Conservation (phyloP, 371 early-diverging fungal genomes). For the Lichtheimia corymbifera region DNA sequence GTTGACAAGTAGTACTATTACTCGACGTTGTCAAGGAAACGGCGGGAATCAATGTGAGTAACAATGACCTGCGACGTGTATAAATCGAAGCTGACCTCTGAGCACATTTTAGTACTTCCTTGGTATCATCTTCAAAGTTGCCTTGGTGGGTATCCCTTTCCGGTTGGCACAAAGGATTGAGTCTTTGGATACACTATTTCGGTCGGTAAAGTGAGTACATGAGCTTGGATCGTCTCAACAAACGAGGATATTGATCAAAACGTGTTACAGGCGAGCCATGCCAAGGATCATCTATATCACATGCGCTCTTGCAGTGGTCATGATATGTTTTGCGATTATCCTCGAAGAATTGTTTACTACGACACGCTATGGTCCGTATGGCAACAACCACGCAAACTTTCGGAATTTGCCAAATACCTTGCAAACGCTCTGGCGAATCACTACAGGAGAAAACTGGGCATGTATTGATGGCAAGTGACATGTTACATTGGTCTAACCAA, state of each 20-base stretch:
- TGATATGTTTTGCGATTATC: conserved; percentile 48
- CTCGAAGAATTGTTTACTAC: conserved; percentile 52
- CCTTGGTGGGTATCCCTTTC: conserved; percentile 46
- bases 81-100: too few species aligned
- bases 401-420: conserved; percentile 40
- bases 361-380: conserved; percentile 52
- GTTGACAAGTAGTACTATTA: too few species aligned
- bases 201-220: conserved; percentile 39
- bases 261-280: conserved; percentile 36
- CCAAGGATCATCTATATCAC: conserved; percentile 50
- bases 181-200: conserved; percentile 49
- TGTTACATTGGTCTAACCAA: neutral
- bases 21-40: too few species aligned
- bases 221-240: neutral
- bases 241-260: neutral
- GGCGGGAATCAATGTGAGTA: too few species aligned
- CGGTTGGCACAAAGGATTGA: conserved; percentile 53
- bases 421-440: conserved; percentile 50
- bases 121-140: conserved; percentile 22
- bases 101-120: neutral
- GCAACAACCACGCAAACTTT: conserved; percentile 52
- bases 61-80: too few species aligned
- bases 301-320: conserved; percentile 44
- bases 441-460: conserved; percentile 63
- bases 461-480: neutral